Base-by-base conservation (phyloP, 139 green algal species). In the Ettlia oleoabundans region DNA sequence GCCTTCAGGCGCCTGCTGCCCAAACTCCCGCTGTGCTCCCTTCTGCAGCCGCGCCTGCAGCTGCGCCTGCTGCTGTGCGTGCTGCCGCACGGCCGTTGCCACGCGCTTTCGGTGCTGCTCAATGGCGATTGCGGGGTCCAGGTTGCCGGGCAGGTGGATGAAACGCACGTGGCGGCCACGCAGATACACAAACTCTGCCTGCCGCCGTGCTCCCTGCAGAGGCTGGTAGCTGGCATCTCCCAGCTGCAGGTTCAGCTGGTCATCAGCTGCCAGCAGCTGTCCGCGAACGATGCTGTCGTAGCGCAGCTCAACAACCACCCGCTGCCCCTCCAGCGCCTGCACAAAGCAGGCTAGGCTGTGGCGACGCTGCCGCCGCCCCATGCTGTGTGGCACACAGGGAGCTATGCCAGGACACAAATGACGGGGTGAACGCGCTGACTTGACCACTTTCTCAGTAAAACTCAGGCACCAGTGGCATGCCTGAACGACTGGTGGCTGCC, bases 281-380 rank as follows among this genome's bases (percentile, higher is more conserved):
- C 88, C 88, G 3, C 81, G 65, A 22, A 90, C 74, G 13, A 89
- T 76, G 42, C 64, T 85, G 66, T 92, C 88, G 40, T 73, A 63
- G 7, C 76, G 71, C 28, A 90, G 68, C 80, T 92, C 88, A 0
- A 92, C 76, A 21, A 91, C 69, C 35, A 91, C 53, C 10, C 74
- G 78, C 55, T 76, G 35, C 18, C 86, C 86, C 70, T 88, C 64
- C 64, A 92, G 73, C 0, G 86, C 83, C 41, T 91, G 81, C 32
- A 92, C 43, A 75, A 90, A 92, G 62, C 51, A 51, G 28, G 67
- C 55, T 61, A 91, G 73, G 2, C 51, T 89, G 30, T 70, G 35
- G 41, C 10, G 61, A 18, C 38, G 33, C 13, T 30, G 51, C 62
- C 35, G n/a, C n/a, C n/a, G n/a, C n/a, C n/a, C n/a, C n/a, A n/a